Base-by-base conservation (phyloP, 129 eudicot genomes). In the Apium graveolens region DNA sequence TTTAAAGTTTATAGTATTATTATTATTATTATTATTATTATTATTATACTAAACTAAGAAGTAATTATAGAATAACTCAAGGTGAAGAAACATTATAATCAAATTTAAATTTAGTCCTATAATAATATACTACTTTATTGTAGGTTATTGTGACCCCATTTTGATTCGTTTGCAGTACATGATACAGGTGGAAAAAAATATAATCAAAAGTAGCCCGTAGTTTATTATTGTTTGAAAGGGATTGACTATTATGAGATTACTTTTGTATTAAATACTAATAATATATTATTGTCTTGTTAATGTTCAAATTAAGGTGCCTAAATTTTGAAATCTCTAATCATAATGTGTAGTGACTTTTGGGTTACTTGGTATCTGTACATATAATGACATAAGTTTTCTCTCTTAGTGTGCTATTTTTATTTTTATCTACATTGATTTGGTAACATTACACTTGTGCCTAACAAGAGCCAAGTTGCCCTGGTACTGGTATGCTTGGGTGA, bases 291-390 rank as follows among this genome's bases (percentile, higher is more conserved):
- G 35, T 16, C 2, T 27, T 35, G 21, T 65, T 11, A 12, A 65
- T 27, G 39, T 66, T 66, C 72, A 66, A 66, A 66, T 66, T 66
- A 31, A 13, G 72, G 72, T 66, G 72, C 39, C 72, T 27, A 29
- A 12, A 31, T 16, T 66, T 66, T 6, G 20, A 60, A 57, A 66
- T 32, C 11, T 66, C 26, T 29, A 27, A 66, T 66, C 24, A 32
- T 27, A 27, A 11, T 14, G 7, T 11, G 13, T 41, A 31, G 14
- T 16, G 72, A 66, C 72, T 66, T 66, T 66, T 20, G 37, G 3
- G 41, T 32, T 4, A 60, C 39, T 66, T 12, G 70, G 72, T 16
- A 65, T 31, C 71, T 29, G 71, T 65, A 29, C 35, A 65, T 38
- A 65, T 11, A 29, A 65, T 29, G 38, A 65, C 71, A 27, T 5